Conservation (phyloP, 2,329 filamentous ascomycete genomes). For the Aspergillus brasiliensis region DNA sequence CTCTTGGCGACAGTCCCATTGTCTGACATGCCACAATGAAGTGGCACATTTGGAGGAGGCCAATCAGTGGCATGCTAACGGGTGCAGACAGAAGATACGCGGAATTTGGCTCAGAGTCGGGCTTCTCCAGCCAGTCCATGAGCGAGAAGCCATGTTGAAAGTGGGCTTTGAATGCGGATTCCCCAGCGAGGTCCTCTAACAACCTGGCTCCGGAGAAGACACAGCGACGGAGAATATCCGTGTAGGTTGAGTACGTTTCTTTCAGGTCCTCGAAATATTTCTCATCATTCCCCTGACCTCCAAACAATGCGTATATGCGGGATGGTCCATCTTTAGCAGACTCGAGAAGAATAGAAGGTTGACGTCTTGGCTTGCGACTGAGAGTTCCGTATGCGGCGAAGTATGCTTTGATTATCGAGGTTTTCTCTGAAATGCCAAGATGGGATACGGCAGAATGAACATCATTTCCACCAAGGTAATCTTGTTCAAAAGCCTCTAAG, state of each 20-base stretch:
- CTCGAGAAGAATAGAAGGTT: not conserved
- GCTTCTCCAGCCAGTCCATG: slow-evolving; percentile 26
- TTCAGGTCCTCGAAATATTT: slow-evolving; percentile 30
- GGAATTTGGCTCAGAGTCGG: slow-evolving; percentile 30
- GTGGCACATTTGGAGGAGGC: slow-evolving; percentile 31
- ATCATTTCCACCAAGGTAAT: not conserved
- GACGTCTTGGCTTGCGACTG: not conserved
- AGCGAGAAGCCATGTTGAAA: slow-evolving; percentile 30
- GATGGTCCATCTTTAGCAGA: not conserved
- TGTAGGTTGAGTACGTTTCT: slow-evolving; percentile 26
- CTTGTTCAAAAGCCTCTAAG: not conserved
- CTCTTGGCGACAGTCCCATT: not conserved
- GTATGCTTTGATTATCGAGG: not conserved
- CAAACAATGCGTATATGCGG: slow-evolving; percentile 23
- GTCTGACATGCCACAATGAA: not conserved
- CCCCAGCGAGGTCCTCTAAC: slow-evolving; percentile 9
- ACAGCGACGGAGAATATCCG: slow-evolving; percentile 9
- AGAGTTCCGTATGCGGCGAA: not conserved
- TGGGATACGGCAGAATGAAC: not conserved
- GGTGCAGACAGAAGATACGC: slow-evolving; percentile 39
- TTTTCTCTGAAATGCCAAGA: not conserved
- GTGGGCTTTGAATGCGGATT: slow-evolving; percentile 12
- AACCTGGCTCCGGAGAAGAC: slow-evolving; percentile 6
- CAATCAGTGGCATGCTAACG: slow-evolving; percentile 43
- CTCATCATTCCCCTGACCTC: slow-evolving; percentile 33